A percentile compares a stretch with the other conserved stretches of the same genome.
These are phyloP conservation scores for Sphenostylis stenocarpa DNA, from an alignment of 306 rosid species.

Conservation along the genomic window DNA sequence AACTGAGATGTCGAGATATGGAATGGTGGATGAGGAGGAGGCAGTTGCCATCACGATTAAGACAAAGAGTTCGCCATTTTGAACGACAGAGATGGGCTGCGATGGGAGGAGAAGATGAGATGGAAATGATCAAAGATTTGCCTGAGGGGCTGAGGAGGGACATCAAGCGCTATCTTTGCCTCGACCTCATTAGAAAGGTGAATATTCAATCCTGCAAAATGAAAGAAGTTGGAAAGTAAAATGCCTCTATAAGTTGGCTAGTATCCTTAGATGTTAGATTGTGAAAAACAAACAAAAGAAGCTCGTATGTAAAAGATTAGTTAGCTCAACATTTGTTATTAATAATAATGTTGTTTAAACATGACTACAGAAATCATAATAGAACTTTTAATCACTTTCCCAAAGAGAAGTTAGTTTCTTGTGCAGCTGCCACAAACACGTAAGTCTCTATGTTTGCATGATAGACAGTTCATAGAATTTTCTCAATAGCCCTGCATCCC, in stretches of 20 bases:
- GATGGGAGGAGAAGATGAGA: conserved; percentile 95
- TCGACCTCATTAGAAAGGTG: conserved; percentile 89
- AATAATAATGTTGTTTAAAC: neutral
- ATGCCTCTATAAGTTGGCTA: neutral
- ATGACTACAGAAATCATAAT: neutral
- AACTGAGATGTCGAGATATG: conserved; percentile 91
- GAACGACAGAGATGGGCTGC: conserved; percentile 91
- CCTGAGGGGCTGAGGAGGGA: conserved; percentile 98
- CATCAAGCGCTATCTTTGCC: conserved; percentile 83
- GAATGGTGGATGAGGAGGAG: conserved; percentile 99
- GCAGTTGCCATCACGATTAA: conserved; percentile 78
- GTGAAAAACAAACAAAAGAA: conserved; percentile 4
- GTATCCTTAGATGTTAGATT: neutral
- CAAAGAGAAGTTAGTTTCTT: neutral
- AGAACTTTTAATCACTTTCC: neutral
- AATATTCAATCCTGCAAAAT: neutral
- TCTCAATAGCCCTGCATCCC: neutral
- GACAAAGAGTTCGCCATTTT: conserved; percentile 86
- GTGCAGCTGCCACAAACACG: neutral
- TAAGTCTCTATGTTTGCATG: neutral
- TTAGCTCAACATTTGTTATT: neutral
- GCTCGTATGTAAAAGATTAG: neutral
- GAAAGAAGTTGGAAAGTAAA: neutral
- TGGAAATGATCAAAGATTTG: conserved; percentile 85
- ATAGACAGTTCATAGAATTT: neutral